Evolutionary conservation across 305 asterid species (phyloP).

Genomic region (Euphrasia arctica): DNA sequence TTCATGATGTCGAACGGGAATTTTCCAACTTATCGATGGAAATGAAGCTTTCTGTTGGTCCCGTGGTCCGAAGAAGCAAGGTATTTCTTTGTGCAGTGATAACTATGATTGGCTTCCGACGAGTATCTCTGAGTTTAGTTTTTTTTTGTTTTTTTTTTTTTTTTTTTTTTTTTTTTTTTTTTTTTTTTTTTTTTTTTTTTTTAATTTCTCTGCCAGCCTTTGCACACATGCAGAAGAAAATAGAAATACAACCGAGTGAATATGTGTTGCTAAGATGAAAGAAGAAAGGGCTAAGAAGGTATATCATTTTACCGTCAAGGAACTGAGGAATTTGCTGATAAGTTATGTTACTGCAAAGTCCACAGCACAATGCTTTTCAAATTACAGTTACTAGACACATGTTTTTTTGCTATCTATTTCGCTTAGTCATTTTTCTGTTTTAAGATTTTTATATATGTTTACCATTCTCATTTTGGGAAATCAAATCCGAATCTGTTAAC

Average conservation of each 20-base stretch:
- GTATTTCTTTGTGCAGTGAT: conserved; percentile 37
- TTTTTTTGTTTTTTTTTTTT: no score
- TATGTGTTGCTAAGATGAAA: conserved; percentile 66
- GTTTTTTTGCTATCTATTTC: conserved; percentile 18
- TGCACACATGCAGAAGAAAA: conserved; percentile 92
- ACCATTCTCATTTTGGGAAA: background rate
- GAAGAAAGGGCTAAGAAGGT: conserved; percentile 86
- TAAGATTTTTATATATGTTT: conserved; percentile 4
- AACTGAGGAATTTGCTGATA: conserved; percentile 13
- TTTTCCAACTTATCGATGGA: conserved; percentile 71
- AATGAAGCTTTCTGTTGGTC: conserved; percentile 96
- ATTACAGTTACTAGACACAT: conserved; percentile 12
- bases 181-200: no score
- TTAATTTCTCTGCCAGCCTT: conserved; percentile 57
- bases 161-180: no score
- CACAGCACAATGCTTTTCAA: background rate
- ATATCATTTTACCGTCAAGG: conserved; percentile 13
- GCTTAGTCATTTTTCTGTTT: conserved; percentile 3
- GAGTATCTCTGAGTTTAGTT: conserved; percentile 14
- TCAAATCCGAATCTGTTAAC: background rate
- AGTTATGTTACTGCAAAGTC: no score
- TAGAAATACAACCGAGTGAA: conserved; percentile 75
- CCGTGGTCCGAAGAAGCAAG: conserved; percentile 62
- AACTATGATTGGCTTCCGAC: conserved; percentile 15
- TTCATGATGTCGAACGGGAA: conserved; percentile 98